Base-by-base conservation (phyloP, 768 basidiomycete species). In the Boletus huronensis region DNA sequence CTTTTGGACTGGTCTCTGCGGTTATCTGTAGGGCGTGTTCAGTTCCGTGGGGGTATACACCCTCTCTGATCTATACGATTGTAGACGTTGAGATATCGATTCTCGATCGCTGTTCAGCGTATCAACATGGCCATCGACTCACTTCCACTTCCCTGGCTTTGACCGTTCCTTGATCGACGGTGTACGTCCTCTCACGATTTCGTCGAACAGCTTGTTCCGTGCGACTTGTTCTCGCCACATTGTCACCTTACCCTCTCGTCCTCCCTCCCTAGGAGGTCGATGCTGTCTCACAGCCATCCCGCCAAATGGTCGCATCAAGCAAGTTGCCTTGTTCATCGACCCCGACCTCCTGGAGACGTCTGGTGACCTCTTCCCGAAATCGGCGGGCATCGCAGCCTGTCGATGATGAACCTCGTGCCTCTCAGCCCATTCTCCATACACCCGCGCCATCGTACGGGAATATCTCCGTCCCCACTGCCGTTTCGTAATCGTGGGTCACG, bases 181-280 rank as follows among this genome's bases (percentile, higher is more conserved):
- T 45, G 26, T 51, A 57, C 8, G 49, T 47, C 46, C 31, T 54
- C 32, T 65, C 61, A 31, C 32, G 55, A 32, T 17, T 56, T 29
- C 41, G 57, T 43, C 57, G 59, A 26, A 50, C 39, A n/a, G 62
- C 39, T 64, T 68, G 49, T 77, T 74, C 49, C 72, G 67, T 5
- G 77, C 76, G 0, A 81, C 79, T 41, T 79, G 77, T 60, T 83
- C 79, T 32, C 82, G 70, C 83, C 83, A 85, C 10, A 75, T 75
- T 21, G 74, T 77, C 50, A 85, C 78, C 44, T 79, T 81, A 6
- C 58, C 58, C 23, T 53, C 66, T 16, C 48, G 57, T 19, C 38
- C 63, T 11, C 48, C 52, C 53, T 58, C 54, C 66, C 58, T 52
- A 58, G 31, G 54, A 3, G 52, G 36, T 25, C 53, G 55, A 26